Conservation (phyloP, 2,329 filamentous ascomycete species). For the Fusarium tjaetaba region DNA sequence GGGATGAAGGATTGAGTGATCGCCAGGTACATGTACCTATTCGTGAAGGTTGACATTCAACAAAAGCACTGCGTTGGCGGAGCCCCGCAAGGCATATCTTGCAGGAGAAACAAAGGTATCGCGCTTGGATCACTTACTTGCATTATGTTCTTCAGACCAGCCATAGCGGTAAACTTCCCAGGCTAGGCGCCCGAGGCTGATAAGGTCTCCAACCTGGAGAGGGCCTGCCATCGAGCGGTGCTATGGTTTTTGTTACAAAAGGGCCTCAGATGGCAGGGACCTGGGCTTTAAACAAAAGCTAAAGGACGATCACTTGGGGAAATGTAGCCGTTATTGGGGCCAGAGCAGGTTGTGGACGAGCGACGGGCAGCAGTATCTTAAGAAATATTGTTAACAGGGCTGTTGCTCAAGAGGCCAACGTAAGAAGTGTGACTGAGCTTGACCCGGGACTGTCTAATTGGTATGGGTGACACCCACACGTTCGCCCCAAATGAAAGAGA, state of each 20-base stretch:
- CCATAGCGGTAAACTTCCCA: conserved; percentile 48
- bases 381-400: conserved; percentile 1
- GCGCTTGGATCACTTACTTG: conserved; percentile 43
- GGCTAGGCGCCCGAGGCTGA: conserved; percentile 46
- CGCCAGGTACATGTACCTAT: not conserved
- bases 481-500: not conserved
- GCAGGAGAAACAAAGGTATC: not conserved
- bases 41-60: not conserved
- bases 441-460: not conserved
- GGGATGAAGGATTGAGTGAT: not conserved
- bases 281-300: not conserved
- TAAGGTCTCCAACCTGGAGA: conserved; percentile 46
- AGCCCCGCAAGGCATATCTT: conserved; percentile 32
- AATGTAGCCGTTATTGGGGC: not conserved
- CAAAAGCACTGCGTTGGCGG: not conserved
- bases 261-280: not conserved
- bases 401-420: conserved; percentile 4
- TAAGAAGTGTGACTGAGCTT: not conserved
- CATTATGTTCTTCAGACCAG: conserved; percentile 48
- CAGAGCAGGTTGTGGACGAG: not conserved
- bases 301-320: conserved; percentile 1
- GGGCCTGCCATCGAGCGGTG: conserved; percentile 39
- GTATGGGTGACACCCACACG: conserved; percentile 1
- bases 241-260: not conserved
- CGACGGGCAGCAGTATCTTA: conserved; percentile 20